phyloP scores from a whole-genome alignment of 2,329 filamentous ascomycete genomes.

The Hortaea werneckii region DNA sequence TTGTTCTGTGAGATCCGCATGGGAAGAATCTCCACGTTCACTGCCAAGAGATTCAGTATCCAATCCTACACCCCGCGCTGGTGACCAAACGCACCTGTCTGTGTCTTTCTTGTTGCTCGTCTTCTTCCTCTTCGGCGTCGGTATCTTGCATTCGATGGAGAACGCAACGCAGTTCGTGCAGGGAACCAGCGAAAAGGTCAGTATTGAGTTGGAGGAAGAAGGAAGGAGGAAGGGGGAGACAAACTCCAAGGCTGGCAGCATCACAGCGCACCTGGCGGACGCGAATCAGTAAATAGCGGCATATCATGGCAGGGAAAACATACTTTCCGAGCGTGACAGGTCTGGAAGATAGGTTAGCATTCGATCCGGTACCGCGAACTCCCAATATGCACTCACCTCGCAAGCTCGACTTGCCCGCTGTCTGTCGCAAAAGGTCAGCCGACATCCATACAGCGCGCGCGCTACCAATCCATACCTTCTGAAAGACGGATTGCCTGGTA shows the following conservation, averaged over 20 bases:
- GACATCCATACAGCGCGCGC: neutral
- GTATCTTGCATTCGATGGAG: conserved; percentile 95
- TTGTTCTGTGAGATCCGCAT: conserved; percentile 10
- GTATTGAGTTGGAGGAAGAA: too few relatives aligned
- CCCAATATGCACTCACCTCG: conserved; percentile 57
- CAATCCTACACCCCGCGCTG: neutral
- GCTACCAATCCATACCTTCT: conserved; percentile 14
- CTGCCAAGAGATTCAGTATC: neutral
- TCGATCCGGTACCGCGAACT: neutral
- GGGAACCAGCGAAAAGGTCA: conserved; percentile 42
- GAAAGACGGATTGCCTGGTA: conserved; percentile 24
- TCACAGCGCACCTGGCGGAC: conserved; percentile 80
- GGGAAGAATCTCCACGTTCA: neutral
- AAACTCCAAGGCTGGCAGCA: conserved; percentile 75
- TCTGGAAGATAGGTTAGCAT: conserved; percentile 46
- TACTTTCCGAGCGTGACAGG: conserved; percentile 95
- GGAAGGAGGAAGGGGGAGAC: too few relatives aligned
- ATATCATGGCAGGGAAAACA: neutral
- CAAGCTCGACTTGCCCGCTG: conserved; percentile 88
- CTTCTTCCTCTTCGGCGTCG: conserved; percentile 91
- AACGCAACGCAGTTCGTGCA: conserved; percentile 99
- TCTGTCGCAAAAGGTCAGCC: conserved; percentile 36
- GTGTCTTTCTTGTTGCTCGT: conserved; percentile 42
- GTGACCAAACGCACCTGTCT: conserved; percentile 1
- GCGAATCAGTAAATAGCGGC: neutral